Percentiles rank a stretch among this genome's conserved stretches.
These are phyloP conservation scores for Mycoemilia scoparia DNA, from an alignment of 192 early-diverging fungal species.

Conservation along the genomic window DNA sequence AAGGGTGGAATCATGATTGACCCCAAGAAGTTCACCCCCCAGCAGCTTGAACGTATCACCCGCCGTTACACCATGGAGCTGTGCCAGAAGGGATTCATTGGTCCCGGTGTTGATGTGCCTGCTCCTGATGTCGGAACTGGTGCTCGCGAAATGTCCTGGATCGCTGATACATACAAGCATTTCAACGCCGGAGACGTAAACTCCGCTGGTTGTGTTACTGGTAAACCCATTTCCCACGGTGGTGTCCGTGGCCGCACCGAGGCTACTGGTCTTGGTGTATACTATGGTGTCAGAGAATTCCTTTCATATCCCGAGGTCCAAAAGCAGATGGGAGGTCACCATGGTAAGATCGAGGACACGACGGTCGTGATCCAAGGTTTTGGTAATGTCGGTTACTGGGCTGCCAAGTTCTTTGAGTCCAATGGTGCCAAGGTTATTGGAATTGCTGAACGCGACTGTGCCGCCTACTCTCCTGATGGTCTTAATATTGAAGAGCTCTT, in stretches of 20 bases:
- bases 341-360: conserved; percentile 35
- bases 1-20: conserved; percentile 73
- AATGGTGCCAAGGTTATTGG: conserved; percentile 63
- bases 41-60: conserved; percentile 62
- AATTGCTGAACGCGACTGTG: conserved; percentile 49
- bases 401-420: conserved; percentile 61
- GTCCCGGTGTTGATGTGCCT: conserved; percentile 64
- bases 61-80: conserved; percentile 65
- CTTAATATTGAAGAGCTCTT: conserved; percentile 47
- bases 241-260: conserved; percentile 70
- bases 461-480: conserved; percentile 43
- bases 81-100: conserved; percentile 74
- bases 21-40: conserved; percentile 53
- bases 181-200: conserved; percentile 65
- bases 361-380: conserved; percentile 66
- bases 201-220: conserved; percentile 65
- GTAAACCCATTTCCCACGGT: conserved; percentile 58
- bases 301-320: conserved; percentile 62
- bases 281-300: conserved; percentile 66
- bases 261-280: conserved; percentile 67
- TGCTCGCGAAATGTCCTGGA: conserved; percentile 71
- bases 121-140: conserved; percentile 71
- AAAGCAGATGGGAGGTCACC: conserved; percentile 38
- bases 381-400: conserved; percentile 72
- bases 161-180: conserved; percentile 70